Evolutionary conservation across 768 basidiomycete genomes (phyloP), one percentile per base, ranked within the genome.

Genomic region (Leccinum broughii): DNA sequence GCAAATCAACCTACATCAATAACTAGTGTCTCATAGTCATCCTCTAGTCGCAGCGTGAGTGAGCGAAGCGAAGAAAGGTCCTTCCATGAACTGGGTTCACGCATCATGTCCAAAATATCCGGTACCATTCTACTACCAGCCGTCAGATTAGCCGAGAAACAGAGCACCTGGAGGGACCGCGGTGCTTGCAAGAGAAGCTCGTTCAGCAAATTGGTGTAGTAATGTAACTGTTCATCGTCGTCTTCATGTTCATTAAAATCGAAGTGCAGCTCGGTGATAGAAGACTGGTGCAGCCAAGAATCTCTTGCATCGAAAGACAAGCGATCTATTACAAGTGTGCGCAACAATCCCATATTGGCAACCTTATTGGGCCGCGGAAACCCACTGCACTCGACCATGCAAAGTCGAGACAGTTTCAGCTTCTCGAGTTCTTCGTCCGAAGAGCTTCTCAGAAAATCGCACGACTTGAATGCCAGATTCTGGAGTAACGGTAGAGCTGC

Each of bases 401-500:
- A 10, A 6, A 44, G 14, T 7, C n/a, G 41, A 44, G 41, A 20
- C 41, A 44, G n/a, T 20, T 17, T 44, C 17, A 44, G 17, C 41
- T 44, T 44, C 41, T 44, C 41, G 14, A 13, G 41, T 35, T 35
- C 5, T 35, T 13, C 35, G 13, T 35, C 35, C 35, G 35, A 13
- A 35, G 35, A 35, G 7, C 41, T 44, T 20, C 7, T 7, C n/a
- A 44, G 15, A 44, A 20, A 44, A 9, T 1, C 0, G 51, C 67
- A 67, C 2, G 0, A 0, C 0, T 37, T 0, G 28, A 73, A 67
- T 11, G 51, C 30, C 2, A 71, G 58, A 14, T 50, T n/a, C 50
- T 69, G 55, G 49, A 71, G 71, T 17, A 30, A 49, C 4, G 15
- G n/a, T 6, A 71, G 51, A 6, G 50, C 7, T 28, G 50, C 48